Evolutionary conservation across 75 land plant genomes (phyloP).

Genomic region (Cupressus sempervirens): DNA sequence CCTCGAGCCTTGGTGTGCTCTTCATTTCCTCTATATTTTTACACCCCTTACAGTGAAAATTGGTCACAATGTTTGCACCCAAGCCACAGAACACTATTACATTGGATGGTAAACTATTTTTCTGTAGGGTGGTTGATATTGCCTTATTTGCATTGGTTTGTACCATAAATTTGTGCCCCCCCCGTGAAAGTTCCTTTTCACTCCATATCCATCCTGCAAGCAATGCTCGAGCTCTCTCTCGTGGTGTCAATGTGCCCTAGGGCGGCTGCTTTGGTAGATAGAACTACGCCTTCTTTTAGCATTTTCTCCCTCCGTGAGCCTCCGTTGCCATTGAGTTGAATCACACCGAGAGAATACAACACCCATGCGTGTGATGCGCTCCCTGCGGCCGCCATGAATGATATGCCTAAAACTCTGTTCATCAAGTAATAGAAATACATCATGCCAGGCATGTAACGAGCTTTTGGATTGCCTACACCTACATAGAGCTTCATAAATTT

Average conservation of each 20-base stretch:
- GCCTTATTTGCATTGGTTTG: conserved; percentile 35
- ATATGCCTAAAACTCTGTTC: conserved; percentile 19
- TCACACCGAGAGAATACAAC: conserved; percentile 30
- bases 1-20: conserved; percentile 43
- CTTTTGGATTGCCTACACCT: conserved; percentile 20
- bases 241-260: conserved; percentile 31
- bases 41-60: conserved; percentile 57
- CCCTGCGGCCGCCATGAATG: conserved; percentile 23
- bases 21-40: conserved; percentile 50
- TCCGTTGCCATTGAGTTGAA: conserved; percentile 41
- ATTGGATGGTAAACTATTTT: conserved; percentile 42
- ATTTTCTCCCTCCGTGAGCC: conserved; percentile 33
- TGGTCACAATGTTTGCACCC: conserved; percentile 57
- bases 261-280: conserved; percentile 32
- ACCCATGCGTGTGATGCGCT: conserved; percentile 21
- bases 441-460: conserved; percentile 27
- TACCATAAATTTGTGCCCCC: conserved; percentile 21
- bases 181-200: conserved; percentile 12
- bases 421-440: conserved; percentile 35
- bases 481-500: conserved; percentile 22
- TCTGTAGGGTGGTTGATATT: too few relatives aligned
- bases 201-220: conserved; percentile 33
- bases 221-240: conserved; percentile 39
- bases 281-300: conserved; percentile 22
- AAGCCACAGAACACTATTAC: conserved; percentile 55